Evolutionary conservation across 345 rosid species (phyloP).

Genomic region (Dimocarpus longan): DNA sequence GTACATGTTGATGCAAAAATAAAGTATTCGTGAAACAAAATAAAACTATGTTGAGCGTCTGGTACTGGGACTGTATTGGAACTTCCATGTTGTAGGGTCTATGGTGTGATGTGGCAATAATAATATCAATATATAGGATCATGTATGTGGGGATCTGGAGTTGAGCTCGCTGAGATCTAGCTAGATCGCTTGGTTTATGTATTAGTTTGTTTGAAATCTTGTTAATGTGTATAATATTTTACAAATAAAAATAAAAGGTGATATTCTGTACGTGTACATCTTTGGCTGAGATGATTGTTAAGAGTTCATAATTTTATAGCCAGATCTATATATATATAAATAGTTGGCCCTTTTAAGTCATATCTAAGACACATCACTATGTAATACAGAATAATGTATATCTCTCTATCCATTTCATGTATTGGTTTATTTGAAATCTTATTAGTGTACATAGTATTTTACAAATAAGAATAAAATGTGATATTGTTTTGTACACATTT

Average conservation of each 20-base stretch:
- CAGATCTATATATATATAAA: too few species aligned
- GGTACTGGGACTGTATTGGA: too few species aligned
- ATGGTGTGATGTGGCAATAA: too few species aligned
- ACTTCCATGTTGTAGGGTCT: too few species aligned
- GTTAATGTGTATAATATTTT: background rate
- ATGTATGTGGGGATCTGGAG: too few species aligned
- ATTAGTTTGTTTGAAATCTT: background rate
- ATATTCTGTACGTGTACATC: background rate
- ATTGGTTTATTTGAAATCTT: background rate
- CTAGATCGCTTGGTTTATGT: background rate
- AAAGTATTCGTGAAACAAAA: too few species aligned
- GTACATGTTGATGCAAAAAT: background rate
- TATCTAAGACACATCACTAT: too few species aligned
- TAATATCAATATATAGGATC: too few species aligned
- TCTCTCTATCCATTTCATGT: background rate
- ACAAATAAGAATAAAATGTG: background rate
- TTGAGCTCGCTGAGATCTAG: background rate
- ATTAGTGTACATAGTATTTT: background rate
- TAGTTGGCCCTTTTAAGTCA: too few species aligned
- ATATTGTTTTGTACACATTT: background rate
- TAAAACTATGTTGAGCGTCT: background rate
- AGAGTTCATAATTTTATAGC: too few species aligned
- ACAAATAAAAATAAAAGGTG: background rate
- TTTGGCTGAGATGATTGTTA: background rate
- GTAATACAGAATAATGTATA: too few species aligned